Evolutionary conservation across 345 rosid genomes (phyloP), one percentile per base, ranked within the genome.

Genomic region (Firmiana major): DNA sequence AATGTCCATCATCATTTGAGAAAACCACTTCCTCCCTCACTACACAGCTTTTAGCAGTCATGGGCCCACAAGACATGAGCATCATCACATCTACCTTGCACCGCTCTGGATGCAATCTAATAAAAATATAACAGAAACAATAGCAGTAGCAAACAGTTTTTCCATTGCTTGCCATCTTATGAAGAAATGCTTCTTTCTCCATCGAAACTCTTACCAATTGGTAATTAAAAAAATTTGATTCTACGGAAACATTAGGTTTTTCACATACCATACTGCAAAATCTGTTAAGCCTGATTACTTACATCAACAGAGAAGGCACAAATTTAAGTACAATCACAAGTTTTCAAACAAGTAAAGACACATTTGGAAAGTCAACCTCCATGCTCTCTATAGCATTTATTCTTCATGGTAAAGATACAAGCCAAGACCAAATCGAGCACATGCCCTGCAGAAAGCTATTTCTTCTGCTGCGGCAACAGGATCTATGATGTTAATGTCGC

Each of bases 391-490:
- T 21, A 5, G 63, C 21, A 72, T 79, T 86, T 90, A 89, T 68
- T 90, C 84, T 84, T 91, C 98, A 70, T 93, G 98, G 78, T 90
- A 93, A 11, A 95, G 88, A 78, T 95, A 90, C 85, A 95, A 83
- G 79, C 99, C 99, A 53, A 95, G 97, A 57, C 99, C 99, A 78
- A 95, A 93, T 67, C 98, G 90, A 51, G 99, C 97, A 82, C 99
- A 95, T 9, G 97, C 97, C 72, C 89, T 90, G 90, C 99, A 92
- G 84, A 93, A 95, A 51, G 99, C 98, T 65, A 90, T 90, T 88
- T 93, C 99, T 85, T 95, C 99, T 2, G 99, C 99, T 58, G 92
- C 91, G 74, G 96, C 81, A 76, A 95, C 99, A 12, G 91, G 97
- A 82, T 95, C 98, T 5, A 43, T 83, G 12, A 79, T 73, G 51